These are phyloP conservation scores for Pseudogymnoascus verrucosus DNA, from an alignment of 2,329 filamentous ascomycete species.

Conservation along the genomic window DNA sequence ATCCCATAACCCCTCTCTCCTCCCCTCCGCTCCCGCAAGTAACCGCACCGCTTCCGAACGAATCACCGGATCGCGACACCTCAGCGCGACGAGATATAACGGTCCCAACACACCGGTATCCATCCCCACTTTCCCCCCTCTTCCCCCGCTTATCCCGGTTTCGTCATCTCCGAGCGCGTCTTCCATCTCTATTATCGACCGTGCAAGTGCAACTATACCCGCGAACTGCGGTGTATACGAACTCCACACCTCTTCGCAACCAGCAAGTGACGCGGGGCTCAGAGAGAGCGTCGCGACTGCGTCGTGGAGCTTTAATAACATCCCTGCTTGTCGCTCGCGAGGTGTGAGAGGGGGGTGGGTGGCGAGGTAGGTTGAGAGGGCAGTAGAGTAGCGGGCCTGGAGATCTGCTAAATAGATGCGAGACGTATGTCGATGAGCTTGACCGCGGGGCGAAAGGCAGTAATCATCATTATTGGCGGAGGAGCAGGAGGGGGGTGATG, in stretches of 20 bases:
- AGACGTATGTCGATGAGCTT: too few relatives aligned
- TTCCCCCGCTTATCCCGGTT: too few relatives aligned
- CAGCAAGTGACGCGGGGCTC: neutral
- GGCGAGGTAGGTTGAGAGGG: neutral
- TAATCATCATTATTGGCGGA: too few relatives aligned
- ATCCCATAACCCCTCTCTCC: conserved; percentile 63
- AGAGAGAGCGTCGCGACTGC: neutral
- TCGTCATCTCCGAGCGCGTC: too few relatives aligned
- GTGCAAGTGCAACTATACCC: too few relatives aligned
- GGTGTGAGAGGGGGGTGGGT: neutral
- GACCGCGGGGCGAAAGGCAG: too few relatives aligned
- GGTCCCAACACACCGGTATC: conserved; percentile 55
- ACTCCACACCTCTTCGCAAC: neutral
- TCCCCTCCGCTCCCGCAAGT: conserved; percentile 46
- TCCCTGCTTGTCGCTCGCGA: neutral
- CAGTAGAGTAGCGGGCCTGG: neutral
- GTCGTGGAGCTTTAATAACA: neutral
- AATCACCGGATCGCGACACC: conserved; percentile 47
- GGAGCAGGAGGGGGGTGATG: too few relatives aligned
- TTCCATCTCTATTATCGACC: too few relatives aligned
- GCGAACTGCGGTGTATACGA: too few relatives aligned
- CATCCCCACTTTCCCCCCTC: neutral
- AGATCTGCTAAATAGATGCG: too few relatives aligned
- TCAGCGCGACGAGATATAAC: conserved; percentile 54
- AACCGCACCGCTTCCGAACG: conserved; percentile 53